Evolutionary conservation across 2,329 filamentous ascomycete genomes (phyloP).

Genomic region (Clarireedia sp.): DNA sequence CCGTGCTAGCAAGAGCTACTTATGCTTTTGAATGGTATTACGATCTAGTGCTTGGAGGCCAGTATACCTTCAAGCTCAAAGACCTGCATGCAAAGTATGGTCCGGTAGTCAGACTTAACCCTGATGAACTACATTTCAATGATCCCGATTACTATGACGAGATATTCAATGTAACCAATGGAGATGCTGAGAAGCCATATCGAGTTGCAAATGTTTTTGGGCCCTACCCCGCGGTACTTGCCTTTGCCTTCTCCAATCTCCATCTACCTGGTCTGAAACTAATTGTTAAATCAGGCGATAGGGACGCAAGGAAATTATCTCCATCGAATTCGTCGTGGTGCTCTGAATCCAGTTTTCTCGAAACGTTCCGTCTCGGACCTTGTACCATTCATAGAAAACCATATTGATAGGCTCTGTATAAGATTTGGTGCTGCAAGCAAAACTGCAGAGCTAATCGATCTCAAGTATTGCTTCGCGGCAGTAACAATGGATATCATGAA

Average conservation of each 20-base stretch:
- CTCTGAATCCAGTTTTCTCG: slow-evolving; percentile 16
- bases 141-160: slow-evolving; percentile 14
- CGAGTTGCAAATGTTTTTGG: slow-evolving; percentile 1
- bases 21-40: slow-evolving; percentile 29
- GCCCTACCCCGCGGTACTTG: neutral
- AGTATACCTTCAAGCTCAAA: slow-evolving; percentile 36
- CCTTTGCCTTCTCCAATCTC: neutral
- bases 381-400: neutral
- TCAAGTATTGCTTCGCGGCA: slow-evolving; percentile 1
- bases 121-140: slow-evolving; percentile 11
- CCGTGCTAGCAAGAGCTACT: neutral
- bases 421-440: neutral
- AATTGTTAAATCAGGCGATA: neutral
- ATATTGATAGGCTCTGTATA: slow-evolving; percentile 1
- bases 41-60: slow-evolving; percentile 33
- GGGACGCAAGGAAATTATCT: slow-evolving; percentile 10
- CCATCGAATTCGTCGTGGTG: slow-evolving; percentile 14
- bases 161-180: neutral
- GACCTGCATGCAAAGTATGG: slow-evolving; percentile 36
- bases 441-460: neutral
- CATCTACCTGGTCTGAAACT: neutral
- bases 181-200: neutral
- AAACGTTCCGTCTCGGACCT: slow-evolving; percentile 4
- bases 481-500: slow-evolving; percentile 4
- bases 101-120: slow-evolving; percentile 12